Evolutionary conservation across 1,284 basidiomycete genomes (phyloP).

Genomic region (Xerocomus tenax): DNA sequence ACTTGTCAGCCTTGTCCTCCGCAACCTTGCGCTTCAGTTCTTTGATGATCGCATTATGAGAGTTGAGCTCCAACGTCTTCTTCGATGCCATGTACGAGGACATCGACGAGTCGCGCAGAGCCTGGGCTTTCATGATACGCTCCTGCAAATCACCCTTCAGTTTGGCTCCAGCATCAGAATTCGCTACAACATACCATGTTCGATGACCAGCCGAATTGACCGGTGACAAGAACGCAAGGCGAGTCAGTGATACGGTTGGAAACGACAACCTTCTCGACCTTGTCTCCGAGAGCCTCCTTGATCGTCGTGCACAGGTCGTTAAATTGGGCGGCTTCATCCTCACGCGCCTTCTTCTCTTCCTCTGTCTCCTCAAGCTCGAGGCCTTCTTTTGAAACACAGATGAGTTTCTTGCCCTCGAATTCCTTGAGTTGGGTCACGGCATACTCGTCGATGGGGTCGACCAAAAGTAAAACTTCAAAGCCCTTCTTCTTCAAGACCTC

Average conservation of each 20-base stretch:
- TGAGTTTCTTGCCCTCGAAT: conserved; percentile 96
- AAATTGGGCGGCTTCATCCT: conserved; percentile 81
- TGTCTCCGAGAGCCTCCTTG: conserved; percentile 98
- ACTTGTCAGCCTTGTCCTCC: conserved; percentile 98
- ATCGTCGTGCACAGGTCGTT: conserved; percentile 88
- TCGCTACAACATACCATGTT: conserved; percentile 71
- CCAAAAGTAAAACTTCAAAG: conserved; percentile 95
- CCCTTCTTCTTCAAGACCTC: conserved; percentile 99
- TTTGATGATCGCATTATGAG: conserved; percentile 88
- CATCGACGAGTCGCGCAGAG: conserved; percentile 97
- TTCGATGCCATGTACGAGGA: conserved; percentile 98
- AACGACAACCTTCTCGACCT: conserved; percentile 98
- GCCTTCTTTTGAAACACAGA: conserved; percentile 98
- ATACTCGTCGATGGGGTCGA: conserved; percentile 98
- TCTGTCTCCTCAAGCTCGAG: conserved; percentile 99
- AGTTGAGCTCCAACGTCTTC: conserved; percentile 99
- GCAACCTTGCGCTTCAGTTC: conserved; percentile 92
- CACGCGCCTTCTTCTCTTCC: conserved; percentile 89
- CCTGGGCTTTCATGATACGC: conserved; percentile 99
- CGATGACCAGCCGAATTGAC: conserved; percentile 98
- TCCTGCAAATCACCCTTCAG: conserved; percentile 42
- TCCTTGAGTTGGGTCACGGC: conserved; percentile 98
- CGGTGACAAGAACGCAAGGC: conserved; percentile 94
- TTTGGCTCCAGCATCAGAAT: neutral
- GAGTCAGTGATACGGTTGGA: conserved; percentile 97